phyloP scores from a whole-genome alignment of 768 basidiomycete species.

The Mycena leptocephala region DNA sequence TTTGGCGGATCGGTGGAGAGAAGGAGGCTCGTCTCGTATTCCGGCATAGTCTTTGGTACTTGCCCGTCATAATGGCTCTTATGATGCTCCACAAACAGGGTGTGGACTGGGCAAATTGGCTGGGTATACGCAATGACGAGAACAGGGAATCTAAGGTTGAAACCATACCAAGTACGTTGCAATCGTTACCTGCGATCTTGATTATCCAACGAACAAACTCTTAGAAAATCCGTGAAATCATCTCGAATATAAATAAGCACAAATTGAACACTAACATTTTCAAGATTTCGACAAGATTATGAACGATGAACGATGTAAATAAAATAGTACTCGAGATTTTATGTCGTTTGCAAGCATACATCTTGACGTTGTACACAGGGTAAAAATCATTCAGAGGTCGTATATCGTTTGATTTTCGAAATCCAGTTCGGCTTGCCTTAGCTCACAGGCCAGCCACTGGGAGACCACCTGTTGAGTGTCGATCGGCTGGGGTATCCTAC shows the following conservation, averaged over 20 bases:
- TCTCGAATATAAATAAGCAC: background rate
- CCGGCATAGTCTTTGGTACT: conserved; percentile 89
- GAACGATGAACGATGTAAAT: too few species aligned
- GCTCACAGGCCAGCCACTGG: too few species aligned
- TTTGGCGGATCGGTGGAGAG: conserved; percentile 82
- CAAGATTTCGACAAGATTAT: too few species aligned
- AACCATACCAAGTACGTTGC: background rate
- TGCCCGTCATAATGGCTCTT: conserved; percentile 90
- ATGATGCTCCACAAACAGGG: conserved; percentile 98
- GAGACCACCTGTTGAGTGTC: too few species aligned
- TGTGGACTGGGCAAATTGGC: conserved; percentile 81
- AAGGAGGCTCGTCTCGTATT: conserved; percentile 86
- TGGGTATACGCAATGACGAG: conserved; percentile 56
- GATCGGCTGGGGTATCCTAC: too few species aligned
- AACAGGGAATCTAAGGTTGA: background rate
- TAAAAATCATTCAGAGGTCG: too few species aligned
- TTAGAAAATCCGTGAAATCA: background rate
- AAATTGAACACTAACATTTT: too few species aligned
- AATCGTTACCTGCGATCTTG: background rate
- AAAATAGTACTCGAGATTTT: too few species aligned
- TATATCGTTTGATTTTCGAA: too few species aligned
- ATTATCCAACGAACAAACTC: background rate
- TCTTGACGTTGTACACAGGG: too few species aligned
- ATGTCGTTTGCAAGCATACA: too few species aligned
- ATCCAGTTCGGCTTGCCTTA: too few species aligned